phyloP scores from a whole-genome alignment of 805 yeast genomes.

The Komagataella pastoris region DNA sequence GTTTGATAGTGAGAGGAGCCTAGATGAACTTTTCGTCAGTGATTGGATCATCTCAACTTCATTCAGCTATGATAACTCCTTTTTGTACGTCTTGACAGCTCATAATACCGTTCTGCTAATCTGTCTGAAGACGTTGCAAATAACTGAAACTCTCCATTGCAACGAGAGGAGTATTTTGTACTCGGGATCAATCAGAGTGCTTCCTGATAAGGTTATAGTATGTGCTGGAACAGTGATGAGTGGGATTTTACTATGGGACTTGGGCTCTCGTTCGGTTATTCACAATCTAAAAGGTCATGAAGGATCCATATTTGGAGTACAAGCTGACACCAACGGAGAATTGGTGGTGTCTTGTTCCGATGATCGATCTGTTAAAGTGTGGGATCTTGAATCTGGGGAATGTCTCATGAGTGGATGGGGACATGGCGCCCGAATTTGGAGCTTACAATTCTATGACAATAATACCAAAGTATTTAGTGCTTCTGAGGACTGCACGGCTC shows the following conservation, averaged over 20 bases:
- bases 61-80: slow-evolving; percentile 25
- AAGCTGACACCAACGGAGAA: slow-evolving; percentile 39
- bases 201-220: slow-evolving; percentile 28
- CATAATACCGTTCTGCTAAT: slow-evolving; percentile 53
- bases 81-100: slow-evolving; percentile 53
- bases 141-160: slow-evolving; percentile 26
- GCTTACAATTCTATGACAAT: slow-evolving; percentile 38
- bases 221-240: slow-evolving; percentile 93
- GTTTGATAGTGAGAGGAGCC: slow-evolving; percentile 5
- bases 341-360: slow-evolving; percentile 78
- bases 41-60: slow-evolving; percentile 74
- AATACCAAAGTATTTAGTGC: slow-evolving; percentile 39
- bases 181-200: slow-evolving; percentile 61
- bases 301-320: slow-evolving; percentile 84
- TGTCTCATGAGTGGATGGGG: slow-evolving; percentile 86
- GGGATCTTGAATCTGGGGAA: slow-evolving; percentile 46
- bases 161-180: slow-evolving; percentile 75
- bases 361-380: slow-evolving; percentile 76
- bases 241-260: slow-evolving; percentile 74
- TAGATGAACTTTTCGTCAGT: slow-evolving; percentile 36
- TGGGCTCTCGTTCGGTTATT: slow-evolving; percentile 24
- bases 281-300: slow-evolving; percentile 64
- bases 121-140: slow-evolving; percentile 11
- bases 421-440: slow-evolving; percentile 92
- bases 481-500: slow-evolving; percentile 79